A percentile compares a stretch with the other conserved stretches of the same genome.
These are phyloP conservation scores for Taxillus chinensis DNA, from an alignment of 164 flowering plant genomes.

Conservation along the genomic window DNA sequence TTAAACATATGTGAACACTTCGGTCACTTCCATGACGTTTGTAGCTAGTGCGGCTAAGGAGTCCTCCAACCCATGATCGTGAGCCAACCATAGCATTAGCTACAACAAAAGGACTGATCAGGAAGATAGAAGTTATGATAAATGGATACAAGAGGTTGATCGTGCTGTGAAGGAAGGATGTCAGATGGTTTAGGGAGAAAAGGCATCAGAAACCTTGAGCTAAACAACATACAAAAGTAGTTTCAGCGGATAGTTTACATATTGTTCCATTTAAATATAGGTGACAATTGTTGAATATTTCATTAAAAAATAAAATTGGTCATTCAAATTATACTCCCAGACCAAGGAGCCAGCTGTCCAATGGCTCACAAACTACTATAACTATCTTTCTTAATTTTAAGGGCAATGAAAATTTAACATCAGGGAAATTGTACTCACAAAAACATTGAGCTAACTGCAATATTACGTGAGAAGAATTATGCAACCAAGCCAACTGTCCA, in stretches of 20 bases:
- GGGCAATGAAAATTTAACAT: no score
- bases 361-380: no score
- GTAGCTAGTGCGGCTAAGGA: slow-evolving; percentile 44
- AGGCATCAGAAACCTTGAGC: no score
- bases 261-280: no score
- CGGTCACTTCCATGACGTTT: slow-evolving; percentile 42
- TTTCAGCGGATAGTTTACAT: no score
- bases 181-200: background rate
- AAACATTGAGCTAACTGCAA: slow-evolving; percentile 61
- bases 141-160: background rate
- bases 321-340: no score
- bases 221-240: no score
- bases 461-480: slow-evolving; percentile 50
- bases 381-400: no score
- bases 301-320: no score
- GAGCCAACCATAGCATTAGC: slow-evolving; percentile 99
- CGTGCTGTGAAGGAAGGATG: background rate
- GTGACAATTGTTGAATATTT: no score
- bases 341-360: no score
- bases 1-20: slow-evolving; percentile 35
- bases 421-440: slow-evolving; percentile 38
- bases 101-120: slow-evolving; percentile 30
- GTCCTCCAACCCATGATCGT: slow-evolving; percentile 77
- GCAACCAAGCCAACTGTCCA: slow-evolving; percentile 53
- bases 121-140: slow-evolving; percentile 2